Percentiles rank a stretch among this genome's conserved stretches.
These are phyloP conservation scores for Blastocystis sp. DNA, from an alignment of 352 stramenopile species.

Conservation along the genomic window DNA sequence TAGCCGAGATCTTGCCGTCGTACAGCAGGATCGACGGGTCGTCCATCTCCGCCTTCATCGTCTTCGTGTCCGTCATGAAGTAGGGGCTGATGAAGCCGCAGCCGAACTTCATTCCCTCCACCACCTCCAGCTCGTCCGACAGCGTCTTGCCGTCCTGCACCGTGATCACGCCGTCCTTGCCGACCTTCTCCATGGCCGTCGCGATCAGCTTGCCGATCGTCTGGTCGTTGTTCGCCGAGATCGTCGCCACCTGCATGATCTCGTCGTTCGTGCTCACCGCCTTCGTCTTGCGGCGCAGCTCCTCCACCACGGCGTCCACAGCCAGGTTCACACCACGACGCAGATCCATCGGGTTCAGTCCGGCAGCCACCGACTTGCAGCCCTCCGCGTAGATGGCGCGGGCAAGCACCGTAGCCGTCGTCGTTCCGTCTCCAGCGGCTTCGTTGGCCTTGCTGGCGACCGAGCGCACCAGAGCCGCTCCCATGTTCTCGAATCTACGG, in stretches of 20 bases:
- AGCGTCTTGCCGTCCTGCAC: constrained; percentile 96
- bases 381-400: constrained; percentile 94
- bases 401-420: constrained; percentile 93
- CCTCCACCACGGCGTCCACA: constrained; percentile 85
- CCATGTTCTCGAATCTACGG: constrained; percentile 69
- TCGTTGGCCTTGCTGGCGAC: constrained; percentile 97
- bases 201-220: constrained; percentile 93
- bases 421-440: constrained; percentile 94
- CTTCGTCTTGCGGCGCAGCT: constrained; percentile 84
- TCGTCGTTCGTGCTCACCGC: constrained; percentile 95
- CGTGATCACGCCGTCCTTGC: constrained; percentile 89
- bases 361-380: constrained; percentile 93
- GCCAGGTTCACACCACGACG: constrained; percentile 90
- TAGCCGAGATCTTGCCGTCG: constrained; percentile 97
- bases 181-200: constrained; percentile 97
- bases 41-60: constrained; percentile 91
- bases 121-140: constrained; percentile 96
- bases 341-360: constrained; percentile 96
- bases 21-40: constrained; percentile 95
- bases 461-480: constrained; percentile 71
- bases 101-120: constrained; percentile 99
- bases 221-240: constrained; percentile 93
- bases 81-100: constrained; percentile 98
- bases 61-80: constrained; percentile 99
- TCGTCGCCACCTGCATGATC: constrained; percentile 94